phyloP scores from a whole-genome alignment of 768 basidiomycete species.

The Pleurotus djamor region DNA sequence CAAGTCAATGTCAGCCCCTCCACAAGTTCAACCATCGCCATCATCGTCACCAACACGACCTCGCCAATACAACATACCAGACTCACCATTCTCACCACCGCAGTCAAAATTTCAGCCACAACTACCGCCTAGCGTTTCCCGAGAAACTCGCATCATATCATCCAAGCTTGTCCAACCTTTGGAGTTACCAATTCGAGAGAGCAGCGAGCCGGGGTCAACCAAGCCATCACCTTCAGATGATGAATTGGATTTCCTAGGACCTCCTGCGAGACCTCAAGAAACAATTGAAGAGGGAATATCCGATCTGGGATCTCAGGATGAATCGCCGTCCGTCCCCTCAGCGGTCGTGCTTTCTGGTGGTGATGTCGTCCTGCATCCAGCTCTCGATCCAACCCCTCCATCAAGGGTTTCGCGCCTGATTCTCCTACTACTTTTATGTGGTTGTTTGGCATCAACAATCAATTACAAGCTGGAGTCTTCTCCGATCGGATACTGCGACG shows the following conservation, averaged over 20 bases:
- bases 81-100: conserved; percentile 39
- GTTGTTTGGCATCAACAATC: conserved; percentile 28
- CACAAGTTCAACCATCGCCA: conserved; percentile 45
- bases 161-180: conserved; percentile 13
- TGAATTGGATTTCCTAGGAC: conserved; percentile 17
- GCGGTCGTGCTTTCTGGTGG: conserved; percentile 16
- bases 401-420: conserved; percentile 42
- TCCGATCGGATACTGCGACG: conserved; percentile 75
- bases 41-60: conserved; percentile 37
- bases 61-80: conserved; percentile 14
- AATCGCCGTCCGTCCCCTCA: conserved; percentile 9
- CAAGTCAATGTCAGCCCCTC: conserved; percentile 73
- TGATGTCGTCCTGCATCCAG: conserved; percentile 9
- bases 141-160: conserved; percentile 21
- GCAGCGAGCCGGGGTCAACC: conserved; percentile 4
- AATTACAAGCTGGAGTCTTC: conserved; percentile 69
- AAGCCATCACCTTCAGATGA: conserved; percentile 15
- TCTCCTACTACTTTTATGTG: conserved; percentile 29
- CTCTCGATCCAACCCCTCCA: conserved; percentile 12
- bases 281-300: conserved; percentile 7
- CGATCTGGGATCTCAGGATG: no score
- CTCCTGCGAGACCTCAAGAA: conserved; percentile 9
- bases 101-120: conserved; percentile 57
- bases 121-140: conserved; percentile 33
- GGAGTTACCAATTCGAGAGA: background rate